Evolutionary conservation across 176 grass and related monocot genomes (phyloP).

Genomic region (Dactylis glomerata): DNA sequence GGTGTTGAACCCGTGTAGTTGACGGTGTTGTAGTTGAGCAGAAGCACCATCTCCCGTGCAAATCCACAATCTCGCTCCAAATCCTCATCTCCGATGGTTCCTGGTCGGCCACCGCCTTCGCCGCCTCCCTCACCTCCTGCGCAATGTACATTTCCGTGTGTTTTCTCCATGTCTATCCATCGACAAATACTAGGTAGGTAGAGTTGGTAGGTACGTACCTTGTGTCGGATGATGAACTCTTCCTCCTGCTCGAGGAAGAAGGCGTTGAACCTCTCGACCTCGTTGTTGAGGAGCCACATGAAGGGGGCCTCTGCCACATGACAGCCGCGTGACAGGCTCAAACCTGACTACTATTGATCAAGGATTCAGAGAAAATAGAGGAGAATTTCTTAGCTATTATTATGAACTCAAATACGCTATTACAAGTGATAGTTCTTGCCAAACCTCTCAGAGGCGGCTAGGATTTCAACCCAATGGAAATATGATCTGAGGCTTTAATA

Average conservation of each 20-base stretch:
- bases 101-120: slow-evolving; percentile 24
- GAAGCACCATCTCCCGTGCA: slow-evolving; percentile 86
- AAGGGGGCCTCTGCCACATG: slow-evolving; percentile 38
- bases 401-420: too few species aligned
- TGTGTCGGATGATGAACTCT: slow-evolving; percentile 74
- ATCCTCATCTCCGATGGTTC: background rate
- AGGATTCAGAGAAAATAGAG: too few species aligned
- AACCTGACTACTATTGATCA: too few species aligned
- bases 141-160: background rate
- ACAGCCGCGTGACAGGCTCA: too few species aligned
- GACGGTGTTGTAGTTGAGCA: slow-evolving; percentile 74
- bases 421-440: too few species aligned
- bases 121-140: slow-evolving; percentile 67
- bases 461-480: too few species aligned
- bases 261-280: slow-evolving; percentile 79
- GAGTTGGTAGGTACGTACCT: slow-evolving; percentile 3
- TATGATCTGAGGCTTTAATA: too few species aligned
- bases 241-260: slow-evolving; percentile 92
- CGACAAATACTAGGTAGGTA: too few species aligned
- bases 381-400: too few species aligned
- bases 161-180: too few species aligned
- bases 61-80: slow-evolving; percentile 65
- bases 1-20: slow-evolving; percentile 74
- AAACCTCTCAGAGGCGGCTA: too few species aligned
- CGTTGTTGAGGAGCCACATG: slow-evolving; percentile 42